Base-by-base conservation (phyloP, 352 stramenopile genomes). In the Globisporangium canariense region DNA sequence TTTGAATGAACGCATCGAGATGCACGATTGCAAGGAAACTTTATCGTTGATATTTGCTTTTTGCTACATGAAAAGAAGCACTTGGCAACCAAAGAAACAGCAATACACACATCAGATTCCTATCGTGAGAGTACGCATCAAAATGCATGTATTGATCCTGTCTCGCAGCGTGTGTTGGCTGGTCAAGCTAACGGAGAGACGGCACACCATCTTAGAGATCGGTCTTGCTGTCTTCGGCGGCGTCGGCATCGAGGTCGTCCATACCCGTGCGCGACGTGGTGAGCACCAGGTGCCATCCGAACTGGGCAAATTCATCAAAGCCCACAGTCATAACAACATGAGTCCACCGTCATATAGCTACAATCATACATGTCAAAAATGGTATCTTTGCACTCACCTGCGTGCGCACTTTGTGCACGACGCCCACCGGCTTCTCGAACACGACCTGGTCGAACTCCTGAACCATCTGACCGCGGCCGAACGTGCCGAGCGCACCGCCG, bases 321-420 rank as follows among this genome's bases (percentile, higher is more conserved):
- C 40, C 63, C 38, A 65, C 16, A 16, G 16, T 20, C 25, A 49
- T 16, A 51, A n/a, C n/a, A n/a, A 45, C 43, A 49, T 22, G 18
- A 49, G 43, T 49, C 43, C 7, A 13, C 49, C 32, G 20, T 16
- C 16, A 50, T 16, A 43, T 30, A 66, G 13, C n/a, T 62, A 2
- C 45, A 40, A 41, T 36, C 8, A 11, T 14, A 50, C 47, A 14
- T 28, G 53, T 16, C 36, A 30, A 43, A 6, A 58, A 54, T 0
- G 16, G 6, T 25, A 43, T 14, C 36, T 22, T 56, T 22, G 4
- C 28, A 56, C 76, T 30, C 75, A 87, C 81, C 79, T 90, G 78
- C 28, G 84, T 91, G 65, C 79, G 69, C 50, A 93, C 81, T 69
- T 91, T 93, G 77, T 91, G 79, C 43, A 91, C 79, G 8, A 79